phyloP scores from a whole-genome alignment of 164 flowering plant genomes.

The Vitis labrusca region DNA sequence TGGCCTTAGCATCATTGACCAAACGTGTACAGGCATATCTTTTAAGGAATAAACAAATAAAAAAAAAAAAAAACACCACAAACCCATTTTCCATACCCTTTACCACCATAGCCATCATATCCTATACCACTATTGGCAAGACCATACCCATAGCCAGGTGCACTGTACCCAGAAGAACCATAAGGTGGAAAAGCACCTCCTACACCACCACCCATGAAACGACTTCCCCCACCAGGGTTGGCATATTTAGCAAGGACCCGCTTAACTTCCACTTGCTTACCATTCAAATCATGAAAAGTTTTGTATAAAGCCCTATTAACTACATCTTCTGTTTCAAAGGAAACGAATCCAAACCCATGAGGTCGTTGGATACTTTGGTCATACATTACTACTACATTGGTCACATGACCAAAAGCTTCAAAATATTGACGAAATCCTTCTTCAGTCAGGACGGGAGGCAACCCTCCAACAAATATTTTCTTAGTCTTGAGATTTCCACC shows the following conservation, averaged over 20 bases:
- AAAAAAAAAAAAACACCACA: no score
- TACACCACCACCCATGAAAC: constrained; percentile 49
- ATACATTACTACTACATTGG: no score
- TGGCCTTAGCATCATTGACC: no score
- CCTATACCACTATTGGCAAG: constrained; percentile 75
- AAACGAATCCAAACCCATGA: constrained; percentile 85
- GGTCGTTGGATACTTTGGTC: constrained; percentile 62
- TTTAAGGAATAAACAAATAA: no score
- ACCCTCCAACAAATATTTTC: constrained; percentile 88
- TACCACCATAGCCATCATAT: no score
- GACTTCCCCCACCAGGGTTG: constrained; percentile 58
- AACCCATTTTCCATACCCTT: no score
- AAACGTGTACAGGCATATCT: no score
- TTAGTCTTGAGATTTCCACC: constrained; percentile 19
- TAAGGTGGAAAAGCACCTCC: constrained; percentile 76
- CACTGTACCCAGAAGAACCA: constrained; percentile 77
- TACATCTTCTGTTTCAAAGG: constrained; percentile 82
- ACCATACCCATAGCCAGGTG: constrained; percentile 79
- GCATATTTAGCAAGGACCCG: constrained; percentile 90
- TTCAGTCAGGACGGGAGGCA: constrained; percentile 71
- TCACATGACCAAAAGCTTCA: no score
- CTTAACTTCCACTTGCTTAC: constrained; percentile 79
- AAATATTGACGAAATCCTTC: constrained; percentile 9
- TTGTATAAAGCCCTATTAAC: constrained; percentile 52
- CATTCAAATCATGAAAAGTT: no score